These are phyloP conservation scores for Haematococcus lacustris DNA, from an alignment of 139 green algal species.

Conservation along the genomic window DNA sequence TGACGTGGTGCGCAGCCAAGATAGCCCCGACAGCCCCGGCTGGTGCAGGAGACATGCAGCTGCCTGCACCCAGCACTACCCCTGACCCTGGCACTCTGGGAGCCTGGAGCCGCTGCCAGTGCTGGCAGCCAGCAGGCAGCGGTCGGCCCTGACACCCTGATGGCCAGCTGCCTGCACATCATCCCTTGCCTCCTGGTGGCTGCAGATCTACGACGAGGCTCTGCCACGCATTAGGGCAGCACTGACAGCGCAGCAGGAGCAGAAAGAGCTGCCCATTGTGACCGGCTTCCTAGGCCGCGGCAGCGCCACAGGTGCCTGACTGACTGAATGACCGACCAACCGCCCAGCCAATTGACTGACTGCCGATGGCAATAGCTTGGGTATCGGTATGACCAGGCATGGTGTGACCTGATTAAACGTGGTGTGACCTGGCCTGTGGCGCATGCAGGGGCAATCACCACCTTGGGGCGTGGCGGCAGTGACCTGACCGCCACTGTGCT, in stretches of 20 bases:
- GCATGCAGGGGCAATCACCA: slow-evolving; percentile 89
- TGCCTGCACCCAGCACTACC: not conserved
- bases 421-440: too few species aligned
- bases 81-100: not conserved
- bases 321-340: too few species aligned
- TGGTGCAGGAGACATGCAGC: not conserved
- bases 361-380: too few species aligned
- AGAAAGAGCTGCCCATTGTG: slow-evolving; percentile 25
- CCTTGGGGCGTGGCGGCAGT: slow-evolving; percentile 87
- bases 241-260: slow-evolving; percentile 4
- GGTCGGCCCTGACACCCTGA: not conserved
- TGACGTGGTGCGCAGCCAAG: slow-evolving; percentile 38
- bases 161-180: not conserved
- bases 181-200: not conserved
- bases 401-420: too few species aligned
- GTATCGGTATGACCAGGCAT: too few species aligned
- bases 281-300: slow-evolving; percentile 86
- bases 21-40: slow-evolving; percentile 1
- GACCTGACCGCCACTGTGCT: slow-evolving; percentile 95
- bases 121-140: not conserved
- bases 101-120: not conserved
- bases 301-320: slow-evolving; percentile 26
- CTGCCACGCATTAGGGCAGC: slow-evolving; percentile 19
- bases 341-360: too few species aligned
- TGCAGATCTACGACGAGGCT: slow-evolving; percentile 26